phyloP scores from a whole-genome alignment of 257 asterid genomes.

The Salvia rosmarinus region DNA sequence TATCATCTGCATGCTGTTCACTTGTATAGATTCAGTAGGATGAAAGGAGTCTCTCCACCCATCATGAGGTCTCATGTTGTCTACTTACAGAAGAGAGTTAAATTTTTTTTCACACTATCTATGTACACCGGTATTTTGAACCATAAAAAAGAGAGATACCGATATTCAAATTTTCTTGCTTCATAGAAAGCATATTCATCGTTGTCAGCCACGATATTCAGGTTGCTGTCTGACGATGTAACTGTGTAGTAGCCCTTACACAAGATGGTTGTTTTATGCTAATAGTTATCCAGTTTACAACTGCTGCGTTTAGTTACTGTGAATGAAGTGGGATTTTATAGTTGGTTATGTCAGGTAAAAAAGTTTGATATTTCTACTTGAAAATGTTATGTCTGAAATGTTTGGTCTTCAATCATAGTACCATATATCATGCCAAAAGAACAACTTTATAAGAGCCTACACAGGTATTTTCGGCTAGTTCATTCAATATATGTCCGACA shows the following conservation, averaged over 20 bases:
- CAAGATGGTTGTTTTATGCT: neutral
- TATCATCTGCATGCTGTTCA: neutral
- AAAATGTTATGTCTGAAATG: no score
- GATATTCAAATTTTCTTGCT: constrained; percentile 8
- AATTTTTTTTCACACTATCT: neutral
- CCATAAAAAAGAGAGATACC: neutral
- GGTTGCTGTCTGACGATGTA: neutral
- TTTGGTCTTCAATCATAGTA: no score
- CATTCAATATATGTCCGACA: neutral
- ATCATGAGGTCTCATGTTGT: constrained; percentile 7
- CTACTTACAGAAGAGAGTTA: constrained; percentile 14
- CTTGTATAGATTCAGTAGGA: constrained; percentile 17
- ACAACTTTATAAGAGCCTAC: no score
- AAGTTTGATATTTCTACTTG: no score
- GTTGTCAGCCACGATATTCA: neutral
- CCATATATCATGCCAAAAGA: no score
- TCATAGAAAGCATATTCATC: neutral
- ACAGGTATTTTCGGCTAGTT: no score
- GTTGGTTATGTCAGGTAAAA: neutral
- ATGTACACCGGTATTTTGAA: constrained; percentile 5
- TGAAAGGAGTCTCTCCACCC: constrained; percentile 16
- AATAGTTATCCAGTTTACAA: neutral
- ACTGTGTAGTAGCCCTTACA: neutral
- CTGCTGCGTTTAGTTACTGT: neutral
- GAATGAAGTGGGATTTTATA: neutral